Conservation (phyloP, 129 eudicot species). For the Sambucus nigra region DNA sequence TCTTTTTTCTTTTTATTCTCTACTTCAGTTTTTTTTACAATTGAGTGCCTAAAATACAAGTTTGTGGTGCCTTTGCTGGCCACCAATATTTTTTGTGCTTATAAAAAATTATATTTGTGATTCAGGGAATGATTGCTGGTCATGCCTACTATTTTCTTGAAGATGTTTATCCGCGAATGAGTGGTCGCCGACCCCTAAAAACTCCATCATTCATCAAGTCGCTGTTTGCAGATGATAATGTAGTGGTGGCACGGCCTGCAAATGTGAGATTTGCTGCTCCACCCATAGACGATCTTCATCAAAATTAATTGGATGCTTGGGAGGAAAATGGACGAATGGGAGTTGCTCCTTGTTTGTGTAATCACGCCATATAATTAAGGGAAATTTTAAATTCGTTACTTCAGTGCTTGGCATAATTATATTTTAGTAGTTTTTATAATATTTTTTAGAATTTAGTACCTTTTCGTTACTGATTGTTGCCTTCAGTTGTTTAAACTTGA, state of each 20-base stretch:
- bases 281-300: constrained; percentile 46
- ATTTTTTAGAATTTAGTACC: too few species aligned
- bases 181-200: constrained; percentile 75
- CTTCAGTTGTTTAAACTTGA: too few species aligned
- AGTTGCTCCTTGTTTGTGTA: constrained; percentile 1
- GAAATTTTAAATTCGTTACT: too few species aligned
- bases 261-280: constrained; percentile 90
- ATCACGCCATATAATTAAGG: too few species aligned
- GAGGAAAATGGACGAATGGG: constrained; percentile 3
- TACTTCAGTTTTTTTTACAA: too few species aligned
- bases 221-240: constrained; percentile 79
- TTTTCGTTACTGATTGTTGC: too few species aligned
- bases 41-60: too few species aligned
- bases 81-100: neutral
- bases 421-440: too few species aligned
- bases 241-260: constrained; percentile 71
- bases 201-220: constrained; percentile 68
- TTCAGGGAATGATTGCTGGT: constrained; percentile 95
- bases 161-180: constrained; percentile 88
- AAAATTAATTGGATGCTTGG: constrained; percentile 9
- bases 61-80: too few species aligned
- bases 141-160: constrained; percentile 95
- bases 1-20: too few species aligned
- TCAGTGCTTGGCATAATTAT: too few species aligned
- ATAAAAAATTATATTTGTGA: constrained; percentile 1